Base-by-base conservation (phyloP, 495 filamentous ascomycete genomes). In the Rusavskia elegans region DNA sequence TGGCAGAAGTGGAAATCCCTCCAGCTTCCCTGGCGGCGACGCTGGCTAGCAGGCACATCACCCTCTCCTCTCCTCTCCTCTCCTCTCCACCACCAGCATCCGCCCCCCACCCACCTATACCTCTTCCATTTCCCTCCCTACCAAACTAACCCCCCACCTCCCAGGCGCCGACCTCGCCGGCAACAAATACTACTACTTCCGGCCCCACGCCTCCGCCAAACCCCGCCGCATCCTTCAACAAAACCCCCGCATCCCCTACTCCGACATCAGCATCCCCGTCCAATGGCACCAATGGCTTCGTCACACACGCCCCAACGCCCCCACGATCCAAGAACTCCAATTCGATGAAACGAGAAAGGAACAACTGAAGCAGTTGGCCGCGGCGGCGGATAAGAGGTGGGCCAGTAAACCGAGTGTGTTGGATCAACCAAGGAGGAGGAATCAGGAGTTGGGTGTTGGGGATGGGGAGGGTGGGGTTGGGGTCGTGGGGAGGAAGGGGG, bases 241-340 rank as follows among this genome's bases (percentile, higher is more conserved):
- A 52, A 48, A 55, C 51, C 17, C 48, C 40, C 48, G 32, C 41
- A 45, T 41, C 49, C 41, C 21, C 39, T 41, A 48, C 44, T 46
- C 44, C 21, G 44, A 46, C 44, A 29, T 46, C 21, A 6, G 0
- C 19, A 62, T 72, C 52, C 58, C 70, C 68, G 84, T 90, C 1
- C 80, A 84, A 70, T 98, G 92, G 92, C 86, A 90, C 64, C 90
- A 96, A 64, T 98, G 92, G 92, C 81, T 98, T 13, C 87, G 93
- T 37, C 77, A 93, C 57, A 84, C 85, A 9, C 84, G 92, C 5
- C 17, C 60, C 7, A 62, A 77, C 7, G 72, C 93, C 0, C 92
- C 92, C 0, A 78, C 77, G 0, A 67, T 95, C 17, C 57, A 71
- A 17, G 92, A 98, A 64, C 90, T 93, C 58, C 68, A 70, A 38